Evolutionary conservation across 371 early-diverging fungal genomes (phyloP).

Genomic region (Haplosporangium sp.): DNA sequence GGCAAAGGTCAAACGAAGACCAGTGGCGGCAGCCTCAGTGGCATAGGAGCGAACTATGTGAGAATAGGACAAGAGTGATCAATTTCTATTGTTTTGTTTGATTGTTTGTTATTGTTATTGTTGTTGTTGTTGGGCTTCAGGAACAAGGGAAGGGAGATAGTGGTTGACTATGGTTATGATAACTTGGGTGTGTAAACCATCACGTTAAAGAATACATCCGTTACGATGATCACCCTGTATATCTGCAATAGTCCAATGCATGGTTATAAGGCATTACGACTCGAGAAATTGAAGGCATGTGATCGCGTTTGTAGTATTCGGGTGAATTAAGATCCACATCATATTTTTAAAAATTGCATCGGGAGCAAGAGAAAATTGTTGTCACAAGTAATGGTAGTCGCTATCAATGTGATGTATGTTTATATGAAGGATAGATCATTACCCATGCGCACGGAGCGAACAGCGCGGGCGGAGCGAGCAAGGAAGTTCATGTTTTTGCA

Average conservation of each 20-base stretch:
- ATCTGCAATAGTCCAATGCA: background rate
- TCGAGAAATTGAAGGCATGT: background rate
- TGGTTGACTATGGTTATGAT: background rate
- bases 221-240: background rate
- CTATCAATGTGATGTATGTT: background rate
- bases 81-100: background rate
- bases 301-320: background rate
- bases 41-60: slow-evolving; percentile 77
- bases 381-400: background rate
- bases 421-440: slow-evolving; percentile 7
- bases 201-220: background rate
- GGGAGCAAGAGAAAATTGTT: background rate
- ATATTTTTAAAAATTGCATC: background rate
- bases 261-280: too few species aligned
- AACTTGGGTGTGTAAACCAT: background rate
- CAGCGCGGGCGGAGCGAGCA: slow-evolving; percentile 50
- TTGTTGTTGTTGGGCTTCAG: background rate
- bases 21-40: slow-evolving; percentile 72
- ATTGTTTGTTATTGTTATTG: background rate
- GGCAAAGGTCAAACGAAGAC: slow-evolving; percentile 89
- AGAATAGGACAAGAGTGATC: background rate
- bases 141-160: background rate
- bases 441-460: slow-evolving; percentile 55
- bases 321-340: background rate
- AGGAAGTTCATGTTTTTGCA: slow-evolving; percentile 46